Evolutionary conservation across 176 grass and related monocot genomes (phyloP).

Genomic region (Phoenix roebelenii): DNA sequence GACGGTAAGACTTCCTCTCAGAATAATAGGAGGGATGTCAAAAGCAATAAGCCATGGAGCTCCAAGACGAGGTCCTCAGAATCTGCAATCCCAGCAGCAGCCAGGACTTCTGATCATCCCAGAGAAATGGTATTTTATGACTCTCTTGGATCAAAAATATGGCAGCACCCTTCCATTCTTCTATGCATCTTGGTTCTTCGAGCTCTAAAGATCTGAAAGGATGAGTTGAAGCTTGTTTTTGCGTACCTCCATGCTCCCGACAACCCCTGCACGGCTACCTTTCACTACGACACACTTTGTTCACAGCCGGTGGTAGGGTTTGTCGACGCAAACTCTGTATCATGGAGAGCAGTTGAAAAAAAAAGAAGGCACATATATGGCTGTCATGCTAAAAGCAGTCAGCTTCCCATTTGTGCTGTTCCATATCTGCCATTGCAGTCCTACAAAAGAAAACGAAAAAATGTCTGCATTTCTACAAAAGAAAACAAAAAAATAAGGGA

Average conservation of each 20-base stretch:
- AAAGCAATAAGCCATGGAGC: conserved; percentile 28
- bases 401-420: conserved; percentile 66
- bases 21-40: conserved; percentile 35
- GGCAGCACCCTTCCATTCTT: conserved; percentile 52
- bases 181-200: conserved; percentile 46
- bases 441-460: no score
- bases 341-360: conserved; percentile 30
- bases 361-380: conserved; percentile 30
- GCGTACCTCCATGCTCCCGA: conserved; percentile 48
- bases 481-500: no score
- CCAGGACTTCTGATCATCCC: conserved; percentile 14
- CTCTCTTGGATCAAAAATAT: conserved; percentile 39
- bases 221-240: conserved; percentile 48
- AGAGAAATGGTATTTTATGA: conserved; percentile 49
- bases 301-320: conserved; percentile 51
- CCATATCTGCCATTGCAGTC: conserved; percentile 20
- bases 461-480: no score
- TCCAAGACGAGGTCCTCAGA: conserved; percentile 11
- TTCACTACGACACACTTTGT: conserved; percentile 53
- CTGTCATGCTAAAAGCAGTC: conserved; percentile 28
- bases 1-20: conserved; percentile 21
- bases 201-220: conserved; percentile 29
- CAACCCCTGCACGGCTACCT: conserved; percentile 30
- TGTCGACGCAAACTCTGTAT: conserved; percentile 58
- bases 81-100: neutral